Percentiles rank a stretch among this genome's conserved stretches.
These are phyloP conservation scores for Trichocomaceae sp. DNA, from an alignment of 2,329 filamentous ascomycete species.

Conservation along the genomic window DNA sequence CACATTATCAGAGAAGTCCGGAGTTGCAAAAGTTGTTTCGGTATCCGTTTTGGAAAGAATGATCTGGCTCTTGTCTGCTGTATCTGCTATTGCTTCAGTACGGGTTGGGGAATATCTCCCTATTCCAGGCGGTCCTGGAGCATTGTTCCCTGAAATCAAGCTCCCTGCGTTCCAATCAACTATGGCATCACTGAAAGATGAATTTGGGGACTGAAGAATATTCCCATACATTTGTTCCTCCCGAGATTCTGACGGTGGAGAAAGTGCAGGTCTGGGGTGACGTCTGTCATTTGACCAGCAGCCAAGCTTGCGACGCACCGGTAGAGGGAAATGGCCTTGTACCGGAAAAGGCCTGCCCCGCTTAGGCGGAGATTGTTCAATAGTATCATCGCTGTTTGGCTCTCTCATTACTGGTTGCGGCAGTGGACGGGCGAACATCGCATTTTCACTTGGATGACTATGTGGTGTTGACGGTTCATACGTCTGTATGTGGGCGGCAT, in stretches of 20 bases:
- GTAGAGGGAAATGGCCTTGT: background rate
- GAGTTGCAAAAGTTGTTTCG: background rate
- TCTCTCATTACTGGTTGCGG: background rate
- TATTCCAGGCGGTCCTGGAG: background rate
- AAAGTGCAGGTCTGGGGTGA: background rate
- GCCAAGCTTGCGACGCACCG: constrained; percentile 7
- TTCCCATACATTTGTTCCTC: background rate
- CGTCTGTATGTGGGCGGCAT: constrained; percentile 19
- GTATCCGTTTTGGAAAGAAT: background rate
- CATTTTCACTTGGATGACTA: background rate
- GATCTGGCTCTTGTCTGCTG: background rate
- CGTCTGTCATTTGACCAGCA: background rate
- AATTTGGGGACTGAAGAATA: background rate
- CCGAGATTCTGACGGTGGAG: background rate
- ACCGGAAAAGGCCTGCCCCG: background rate
- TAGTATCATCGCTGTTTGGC: constrained; percentile 8
- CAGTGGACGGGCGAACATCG: background rate
- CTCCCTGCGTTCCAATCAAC: background rate
- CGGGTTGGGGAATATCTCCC: background rate
- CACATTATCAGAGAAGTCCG: background rate
- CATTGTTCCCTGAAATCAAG: background rate
- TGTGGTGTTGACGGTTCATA: background rate
- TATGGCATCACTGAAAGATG: background rate
- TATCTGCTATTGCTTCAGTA: background rate
- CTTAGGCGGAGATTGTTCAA: background rate